Conservation (phyloP, 495 filamentous ascomycete species). For the Neurospora sp. region DNA sequence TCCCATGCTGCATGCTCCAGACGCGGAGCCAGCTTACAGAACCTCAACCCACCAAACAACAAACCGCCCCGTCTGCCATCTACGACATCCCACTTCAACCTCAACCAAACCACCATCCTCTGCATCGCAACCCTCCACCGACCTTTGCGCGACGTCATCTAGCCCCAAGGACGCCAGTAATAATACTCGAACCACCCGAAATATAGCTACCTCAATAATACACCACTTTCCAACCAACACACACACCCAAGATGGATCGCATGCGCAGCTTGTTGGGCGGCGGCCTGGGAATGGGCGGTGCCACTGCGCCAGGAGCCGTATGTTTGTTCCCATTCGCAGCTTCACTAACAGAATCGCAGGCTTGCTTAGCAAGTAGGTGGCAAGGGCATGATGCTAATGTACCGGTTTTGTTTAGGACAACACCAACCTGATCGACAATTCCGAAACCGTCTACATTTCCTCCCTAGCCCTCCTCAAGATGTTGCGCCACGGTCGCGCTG, state of each 20-base stretch:
- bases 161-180: background rate
- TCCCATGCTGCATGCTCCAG: background rate
- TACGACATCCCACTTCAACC: background rate
- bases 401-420: slow-evolving; percentile 51
- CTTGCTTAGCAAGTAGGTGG: background rate
- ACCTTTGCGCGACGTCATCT: background rate
- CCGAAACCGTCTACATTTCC: slow-evolving; percentile 98
- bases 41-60: background rate
- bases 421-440: slow-evolving; percentile 87
- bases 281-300: slow-evolving; percentile 55
- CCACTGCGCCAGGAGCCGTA: slow-evolving; percentile 63
- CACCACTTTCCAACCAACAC: background rate
- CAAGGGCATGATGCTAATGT: background rate
- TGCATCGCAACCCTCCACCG: background rate
- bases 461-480: slow-evolving; percentile 96
- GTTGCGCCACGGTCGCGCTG: slow-evolving; percentile 91
- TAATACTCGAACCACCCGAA: background rate
- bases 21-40: background rate
- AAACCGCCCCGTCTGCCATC: background rate
- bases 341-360: background rate
- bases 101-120: background rate
- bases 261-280: slow-evolving; percentile 77
- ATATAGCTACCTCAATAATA: background rate
- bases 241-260: slow-evolving; percentile 58
- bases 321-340: slow-evolving; percentile 24